Evolutionary conservation across 306 rosid species (phyloP).

Genomic region (Nissolia schottii): DNA sequence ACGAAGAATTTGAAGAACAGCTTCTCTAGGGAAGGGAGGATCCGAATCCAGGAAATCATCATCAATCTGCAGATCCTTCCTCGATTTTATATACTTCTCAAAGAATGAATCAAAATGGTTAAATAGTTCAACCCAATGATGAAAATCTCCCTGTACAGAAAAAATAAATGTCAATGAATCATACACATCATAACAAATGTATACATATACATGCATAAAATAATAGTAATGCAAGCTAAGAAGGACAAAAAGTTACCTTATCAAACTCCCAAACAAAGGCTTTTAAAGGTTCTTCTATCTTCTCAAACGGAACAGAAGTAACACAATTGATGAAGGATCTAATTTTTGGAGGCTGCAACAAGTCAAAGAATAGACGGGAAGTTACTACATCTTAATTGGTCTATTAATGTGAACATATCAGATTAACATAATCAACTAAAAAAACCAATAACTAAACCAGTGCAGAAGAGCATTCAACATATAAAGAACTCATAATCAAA

Average conservation of each 20-base stretch:
- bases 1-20: constrained; percentile 88
- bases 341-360: constrained; percentile 88
- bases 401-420: not conserved
- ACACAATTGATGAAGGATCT: constrained; percentile 70
- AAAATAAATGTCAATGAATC: constrained; percentile 33
- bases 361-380: constrained; percentile 24
- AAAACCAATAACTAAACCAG: not conserved
- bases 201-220: not conserved
- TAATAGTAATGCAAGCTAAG: not conserved
- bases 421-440: not conserved
- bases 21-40: constrained; percentile 90
- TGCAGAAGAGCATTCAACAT: not conserved
- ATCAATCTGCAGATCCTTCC: constrained; percentile 92
- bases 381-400: constrained; percentile 11
- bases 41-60: constrained; percentile 67
- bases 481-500: not conserved
- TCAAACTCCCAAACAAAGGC: constrained; percentile 91
- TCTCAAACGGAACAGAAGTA: constrained; percentile 79
- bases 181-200: constrained; percentile 24
- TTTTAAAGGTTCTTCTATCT: constrained; percentile 78
- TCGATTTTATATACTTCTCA: constrained; percentile 83
- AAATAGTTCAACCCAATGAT: constrained; percentile 98
- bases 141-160: constrained; percentile 87
- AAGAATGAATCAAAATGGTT: constrained; percentile 95
- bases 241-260: constrained; percentile 58